These are phyloP conservation scores for Cryptomeria japonica DNA, from an alignment of 75 land plant species.

Conservation along the genomic window DNA sequence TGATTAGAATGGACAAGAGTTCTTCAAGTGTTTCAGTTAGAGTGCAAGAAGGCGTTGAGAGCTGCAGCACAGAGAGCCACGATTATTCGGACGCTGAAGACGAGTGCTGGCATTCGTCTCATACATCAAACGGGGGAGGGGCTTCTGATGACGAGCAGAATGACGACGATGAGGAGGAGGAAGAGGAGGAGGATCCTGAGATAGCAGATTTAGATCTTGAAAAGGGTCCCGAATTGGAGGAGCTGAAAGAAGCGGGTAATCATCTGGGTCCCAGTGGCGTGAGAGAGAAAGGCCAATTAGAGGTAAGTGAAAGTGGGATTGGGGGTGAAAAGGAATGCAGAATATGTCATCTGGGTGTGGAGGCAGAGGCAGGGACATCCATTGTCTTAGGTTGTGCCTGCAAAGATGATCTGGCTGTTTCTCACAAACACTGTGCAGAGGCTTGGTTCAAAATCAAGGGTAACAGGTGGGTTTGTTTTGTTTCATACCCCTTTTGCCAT, in stretches of 20 bases:
- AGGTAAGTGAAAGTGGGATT: slow-evolving; percentile 23
- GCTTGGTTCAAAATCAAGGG: slow-evolving; percentile 91
- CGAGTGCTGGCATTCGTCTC: background rate
- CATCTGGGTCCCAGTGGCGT: background rate
- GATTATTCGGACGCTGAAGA: slow-evolving; percentile 5
- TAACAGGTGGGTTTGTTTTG: slow-evolving; percentile 44
- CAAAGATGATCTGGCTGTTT: slow-evolving; percentile 79
- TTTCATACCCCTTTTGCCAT: background rate
- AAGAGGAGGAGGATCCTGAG: background rate
- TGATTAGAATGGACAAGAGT: background rate
- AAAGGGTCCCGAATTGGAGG: slow-evolving; percentile 14
- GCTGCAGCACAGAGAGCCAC: background rate
- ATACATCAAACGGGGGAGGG: slow-evolving; percentile 4
- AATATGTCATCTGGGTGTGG: slow-evolving; percentile 76
- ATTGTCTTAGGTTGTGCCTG: slow-evolving; percentile 85
- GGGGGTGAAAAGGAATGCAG: slow-evolving; percentile 68
- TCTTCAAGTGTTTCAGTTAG: background rate
- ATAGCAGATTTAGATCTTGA: slow-evolving; percentile 6
- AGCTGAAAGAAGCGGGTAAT: slow-evolving; percentile 22
- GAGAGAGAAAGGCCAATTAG: background rate
- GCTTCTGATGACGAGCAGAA: background rate
- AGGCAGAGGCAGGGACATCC: slow-evolving; percentile 24
- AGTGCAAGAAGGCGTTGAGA: background rate
- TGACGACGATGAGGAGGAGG: background rate
- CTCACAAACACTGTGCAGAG: slow-evolving; percentile 82